Conservation (phyloP, 106 monocot genomes). For the Alisma plantagoaquatica region DNA sequence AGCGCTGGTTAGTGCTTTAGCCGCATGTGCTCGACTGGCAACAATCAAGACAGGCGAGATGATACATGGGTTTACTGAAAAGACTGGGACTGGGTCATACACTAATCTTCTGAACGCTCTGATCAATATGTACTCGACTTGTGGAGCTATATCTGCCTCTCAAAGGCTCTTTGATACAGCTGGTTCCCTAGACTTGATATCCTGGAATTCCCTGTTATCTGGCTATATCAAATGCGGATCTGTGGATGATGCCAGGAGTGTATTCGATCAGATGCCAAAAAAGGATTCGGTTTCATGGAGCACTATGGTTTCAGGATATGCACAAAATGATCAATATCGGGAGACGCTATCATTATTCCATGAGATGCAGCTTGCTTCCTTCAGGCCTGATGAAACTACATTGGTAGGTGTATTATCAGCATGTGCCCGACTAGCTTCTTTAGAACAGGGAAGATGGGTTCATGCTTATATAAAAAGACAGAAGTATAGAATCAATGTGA, state of each 20-base stretch:
- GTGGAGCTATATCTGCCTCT: conserved; percentile 27
- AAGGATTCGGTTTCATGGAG: conserved; percentile 86
- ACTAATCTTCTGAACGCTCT: conserved; percentile 68
- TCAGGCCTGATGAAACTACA: conserved; percentile 62
- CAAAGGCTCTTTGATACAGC: conserved; percentile 40
- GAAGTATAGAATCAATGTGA: conserved; percentile 19
- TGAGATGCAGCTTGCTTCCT: conserved; percentile 47
- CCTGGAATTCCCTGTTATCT: conserved; percentile 87
- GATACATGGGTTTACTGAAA: conserved; percentile 50
- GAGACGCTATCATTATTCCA: conserved; percentile 58
- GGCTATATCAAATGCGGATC: conserved; percentile 53
- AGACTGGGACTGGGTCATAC: conserved; percentile 38
- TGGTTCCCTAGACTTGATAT: conserved; percentile 48
- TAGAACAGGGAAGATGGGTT: conserved; percentile 78
- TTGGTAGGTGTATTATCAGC: conserved; percentile 77
- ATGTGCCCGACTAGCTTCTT: conserved; percentile 48
- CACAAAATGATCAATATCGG: conserved; percentile 35
- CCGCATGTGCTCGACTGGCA: conserved; percentile 40
- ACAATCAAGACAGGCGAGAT: conserved; percentile 25
- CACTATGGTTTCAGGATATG: conserved; percentile 73
- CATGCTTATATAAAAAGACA: conserved; percentile 56
- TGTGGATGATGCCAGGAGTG: conserved; percentile 29
- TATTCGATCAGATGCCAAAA: conserved; percentile 45
- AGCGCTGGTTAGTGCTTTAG: conserved; percentile 46
- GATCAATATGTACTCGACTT: conserved; percentile 73